Evolutionary conservation across 148 eudicot genomes (phyloP).

Genomic region (Silene conica): DNA sequence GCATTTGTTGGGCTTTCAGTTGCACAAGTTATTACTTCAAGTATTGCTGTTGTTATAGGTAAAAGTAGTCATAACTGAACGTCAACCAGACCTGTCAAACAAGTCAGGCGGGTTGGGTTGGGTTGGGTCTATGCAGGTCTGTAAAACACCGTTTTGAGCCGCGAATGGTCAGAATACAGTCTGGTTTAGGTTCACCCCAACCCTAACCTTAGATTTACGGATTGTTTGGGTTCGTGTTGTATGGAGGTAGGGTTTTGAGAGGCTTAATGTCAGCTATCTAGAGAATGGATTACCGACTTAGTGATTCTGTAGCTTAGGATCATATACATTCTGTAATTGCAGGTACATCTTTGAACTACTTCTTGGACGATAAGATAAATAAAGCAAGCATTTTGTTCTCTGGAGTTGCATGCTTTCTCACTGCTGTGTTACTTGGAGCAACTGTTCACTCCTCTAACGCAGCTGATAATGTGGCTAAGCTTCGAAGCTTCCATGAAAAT

Average conservation of each 20-base stretch:
- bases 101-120: not conserved
- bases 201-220: too few species aligned
- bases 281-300: too few species aligned
- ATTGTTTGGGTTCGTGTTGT: too few species aligned
- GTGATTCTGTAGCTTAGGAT: not conserved
- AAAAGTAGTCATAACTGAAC: not conserved
- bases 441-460: constrained; percentile 68
- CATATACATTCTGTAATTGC: constrained; percentile 12
- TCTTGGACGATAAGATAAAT: constrained; percentile 80
- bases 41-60: constrained; percentile 89
- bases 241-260: not conserved
- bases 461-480: constrained; percentile 61
- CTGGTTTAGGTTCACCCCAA: too few species aligned
- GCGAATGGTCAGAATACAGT: too few species aligned
- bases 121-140: not conserved
- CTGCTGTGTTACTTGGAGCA: constrained; percentile 73
- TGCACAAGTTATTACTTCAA: constrained; percentile 62
- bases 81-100: not conserved
- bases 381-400: constrained; percentile 78
- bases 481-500: constrained; percentile 41
- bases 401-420: constrained; percentile 82
- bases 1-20: constrained; percentile 88
- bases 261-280: too few species aligned
- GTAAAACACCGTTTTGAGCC: too few species aligned
- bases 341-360: constrained; percentile 87